These are phyloP conservation scores for Brassica carinata DNA, from an alignment of 345 rosid genomes.

Conservation along the genomic window DNA sequence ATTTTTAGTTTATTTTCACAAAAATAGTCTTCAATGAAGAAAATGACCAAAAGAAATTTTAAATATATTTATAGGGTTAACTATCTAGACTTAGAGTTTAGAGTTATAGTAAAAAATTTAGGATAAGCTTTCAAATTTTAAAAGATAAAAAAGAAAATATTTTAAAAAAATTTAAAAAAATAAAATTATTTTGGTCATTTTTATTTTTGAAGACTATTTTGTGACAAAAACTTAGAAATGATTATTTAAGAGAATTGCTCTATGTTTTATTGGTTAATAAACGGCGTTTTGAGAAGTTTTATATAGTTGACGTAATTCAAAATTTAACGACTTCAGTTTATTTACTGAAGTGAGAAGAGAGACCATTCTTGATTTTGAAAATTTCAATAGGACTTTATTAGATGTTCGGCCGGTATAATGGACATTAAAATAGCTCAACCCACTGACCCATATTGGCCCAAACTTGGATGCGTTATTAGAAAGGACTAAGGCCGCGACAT, in stretches of 20 bases:
- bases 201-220: too few relatives aligned
- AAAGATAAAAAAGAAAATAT: too few relatives aligned
- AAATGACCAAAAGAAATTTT: too few relatives aligned
- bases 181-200: too few relatives aligned
- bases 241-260: not conserved
- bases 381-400: not conserved
- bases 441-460: conserved; percentile 18
- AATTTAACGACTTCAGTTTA: not conserved
- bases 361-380: not conserved
- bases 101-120: too few relatives aligned
- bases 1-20: too few relatives aligned
- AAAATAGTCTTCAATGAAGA: too few relatives aligned
- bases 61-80: too few relatives aligned
- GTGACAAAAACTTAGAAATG: too few relatives aligned
- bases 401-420: not conserved
- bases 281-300: not conserved
- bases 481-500: not conserved
- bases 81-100: too few relatives aligned
- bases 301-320: not conserved
- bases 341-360: not conserved
- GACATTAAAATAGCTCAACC: conserved; percentile 2
- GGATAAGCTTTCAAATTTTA: too few relatives aligned
- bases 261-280: not conserved
- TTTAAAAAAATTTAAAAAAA: too few relatives aligned
- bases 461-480: not conserved